These are phyloP conservation scores for Termitomyces sp. DNA, from an alignment of 768 basidiomycete genomes.

Conservation along the genomic window DNA sequence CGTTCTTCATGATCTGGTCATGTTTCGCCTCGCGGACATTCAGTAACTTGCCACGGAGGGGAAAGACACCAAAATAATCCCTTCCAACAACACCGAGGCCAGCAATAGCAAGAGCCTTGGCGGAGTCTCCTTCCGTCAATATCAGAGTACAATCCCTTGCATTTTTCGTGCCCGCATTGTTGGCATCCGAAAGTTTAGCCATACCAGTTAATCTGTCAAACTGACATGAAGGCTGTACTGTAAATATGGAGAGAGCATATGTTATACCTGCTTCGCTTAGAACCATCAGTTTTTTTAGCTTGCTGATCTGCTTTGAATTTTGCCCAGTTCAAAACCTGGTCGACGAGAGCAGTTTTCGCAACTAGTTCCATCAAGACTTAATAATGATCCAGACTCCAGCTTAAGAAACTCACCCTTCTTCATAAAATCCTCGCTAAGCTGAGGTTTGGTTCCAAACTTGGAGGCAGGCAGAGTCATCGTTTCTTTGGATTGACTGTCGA, in stretches of 20 bases:
- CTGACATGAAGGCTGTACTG: neutral
- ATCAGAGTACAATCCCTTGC: constrained; percentile 89
- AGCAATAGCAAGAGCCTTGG: constrained; percentile 93
- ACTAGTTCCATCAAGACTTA: constrained; percentile 40
- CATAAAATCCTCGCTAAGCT: constrained; percentile 85
- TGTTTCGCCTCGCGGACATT: constrained; percentile 97
- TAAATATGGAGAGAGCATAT: neutral
- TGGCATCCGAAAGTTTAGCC: constrained; percentile 93
- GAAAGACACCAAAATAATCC: constrained; percentile 97
- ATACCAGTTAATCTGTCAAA: constrained; percentile 76
- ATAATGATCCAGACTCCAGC: neutral
- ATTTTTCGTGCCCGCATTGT: constrained; percentile 86
- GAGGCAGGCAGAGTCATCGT: constrained; percentile 78
- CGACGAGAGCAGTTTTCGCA: constrained; percentile 82
- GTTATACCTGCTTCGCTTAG: constrained; percentile 76
- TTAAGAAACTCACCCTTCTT: constrained; percentile 72
- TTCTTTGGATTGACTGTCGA: constrained; percentile 99
- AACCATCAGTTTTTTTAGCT: constrained; percentile 93
- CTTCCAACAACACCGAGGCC: constrained; percentile 93
- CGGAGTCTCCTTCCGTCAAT: constrained; percentile 98
- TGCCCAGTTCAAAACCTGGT: constrained; percentile 92
- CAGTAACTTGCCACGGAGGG: constrained; percentile 91
- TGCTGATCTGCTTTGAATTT: constrained; percentile 96
- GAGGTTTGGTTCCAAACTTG: constrained; percentile 89
- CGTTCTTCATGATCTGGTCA: constrained; percentile 97